A percentile compares a stretch with the other conserved stretches of the same genome.
These are phyloP conservation scores for Talaromyces marneffei DNA, from an alignment of 2,329 filamentous ascomycete genomes.

Conservation along the genomic window DNA sequence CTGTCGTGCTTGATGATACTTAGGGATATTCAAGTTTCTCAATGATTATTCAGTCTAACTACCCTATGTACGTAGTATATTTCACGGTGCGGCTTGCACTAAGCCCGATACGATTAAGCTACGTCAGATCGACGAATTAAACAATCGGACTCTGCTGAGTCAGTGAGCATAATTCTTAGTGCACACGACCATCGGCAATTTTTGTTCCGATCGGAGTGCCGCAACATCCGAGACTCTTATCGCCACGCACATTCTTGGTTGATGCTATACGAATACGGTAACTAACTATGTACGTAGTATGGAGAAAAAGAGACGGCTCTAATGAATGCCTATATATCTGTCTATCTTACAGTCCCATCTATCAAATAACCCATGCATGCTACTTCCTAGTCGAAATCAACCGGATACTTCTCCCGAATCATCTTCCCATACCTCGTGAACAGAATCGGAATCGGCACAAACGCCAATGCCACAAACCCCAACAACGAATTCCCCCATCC, in stretches of 20 bases:
- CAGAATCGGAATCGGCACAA: slow-evolving; percentile 34
- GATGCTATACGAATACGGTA: too few species aligned
- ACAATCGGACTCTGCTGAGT: background rate
- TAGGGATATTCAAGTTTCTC: background rate
- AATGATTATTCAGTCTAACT: background rate
- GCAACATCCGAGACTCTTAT: background rate
- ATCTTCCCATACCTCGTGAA: slow-evolving; percentile 26
- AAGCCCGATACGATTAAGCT: background rate
- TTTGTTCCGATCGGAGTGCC: background rate
- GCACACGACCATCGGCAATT: background rate
- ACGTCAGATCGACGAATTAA: background rate
- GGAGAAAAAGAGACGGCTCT: background rate
- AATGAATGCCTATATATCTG: background rate
- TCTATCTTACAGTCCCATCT: too few species aligned
- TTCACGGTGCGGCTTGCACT: background rate
- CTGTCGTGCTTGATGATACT: background rate
- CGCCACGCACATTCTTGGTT: background rate
- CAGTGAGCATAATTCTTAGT: background rate
- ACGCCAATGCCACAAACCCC: slow-evolving; percentile 47
- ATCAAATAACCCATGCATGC: background rate
- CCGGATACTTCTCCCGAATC: slow-evolving; percentile 13
- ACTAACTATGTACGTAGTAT: too few species aligned
- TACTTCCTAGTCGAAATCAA: background rate
- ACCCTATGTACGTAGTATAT: too few species aligned
- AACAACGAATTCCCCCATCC: slow-evolving; percentile 49